A percentile compares a stretch with the other conserved stretches of the same genome.
These are phyloP conservation scores for Fusarium foetens DNA, from an alignment of 2,329 filamentous ascomycete genomes.

Conservation along the genomic window DNA sequence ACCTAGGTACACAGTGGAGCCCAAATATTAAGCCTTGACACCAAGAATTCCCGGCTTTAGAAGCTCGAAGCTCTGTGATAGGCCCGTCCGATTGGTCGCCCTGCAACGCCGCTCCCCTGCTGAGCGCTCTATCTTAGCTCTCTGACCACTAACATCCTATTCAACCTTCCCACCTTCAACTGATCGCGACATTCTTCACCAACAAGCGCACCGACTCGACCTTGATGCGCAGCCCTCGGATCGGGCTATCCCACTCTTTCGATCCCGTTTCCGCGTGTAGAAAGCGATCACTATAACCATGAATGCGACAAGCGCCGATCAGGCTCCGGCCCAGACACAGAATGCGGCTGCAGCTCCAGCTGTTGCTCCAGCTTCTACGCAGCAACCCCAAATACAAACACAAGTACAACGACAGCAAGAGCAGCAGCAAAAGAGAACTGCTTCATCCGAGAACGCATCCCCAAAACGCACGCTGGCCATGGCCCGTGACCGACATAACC, in stretches of 20 bases:
- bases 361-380: conserved; percentile 8
- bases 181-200: conserved; percentile 29
- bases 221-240: conserved; percentile 30
- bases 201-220: conserved; percentile 23
- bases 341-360: conserved; percentile 27
- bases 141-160: conserved; percentile 39
- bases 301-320: conserved; percentile 42
- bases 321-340: conserved; percentile 28
- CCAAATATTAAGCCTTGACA: conserved; percentile 30
- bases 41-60: conserved; percentile 24
- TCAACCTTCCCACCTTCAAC: conserved; percentile 32
- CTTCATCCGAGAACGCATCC: conserved; percentile 33
- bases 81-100: conserved; percentile 33
- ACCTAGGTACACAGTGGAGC: background rate
- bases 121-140: conserved; percentile 27
- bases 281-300: conserved; percentile 37
- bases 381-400: conserved; percentile 24
- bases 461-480: conserved; percentile 43
- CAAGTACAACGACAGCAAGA: conserved; percentile 11
- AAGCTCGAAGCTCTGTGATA: conserved; percentile 25
- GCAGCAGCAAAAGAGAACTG: conserved; percentile 28
- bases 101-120: conserved; percentile 8
- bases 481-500: conserved; percentile 65
- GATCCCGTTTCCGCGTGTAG: conserved; percentile 13
- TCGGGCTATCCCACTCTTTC: conserved; percentile 17